A percentile compares a stretch with the other conserved stretches of the same genome.
These are phyloP conservation scores for Litchi chinensis DNA, from an alignment of 345 rosid genomes.

Conservation along the genomic window DNA sequence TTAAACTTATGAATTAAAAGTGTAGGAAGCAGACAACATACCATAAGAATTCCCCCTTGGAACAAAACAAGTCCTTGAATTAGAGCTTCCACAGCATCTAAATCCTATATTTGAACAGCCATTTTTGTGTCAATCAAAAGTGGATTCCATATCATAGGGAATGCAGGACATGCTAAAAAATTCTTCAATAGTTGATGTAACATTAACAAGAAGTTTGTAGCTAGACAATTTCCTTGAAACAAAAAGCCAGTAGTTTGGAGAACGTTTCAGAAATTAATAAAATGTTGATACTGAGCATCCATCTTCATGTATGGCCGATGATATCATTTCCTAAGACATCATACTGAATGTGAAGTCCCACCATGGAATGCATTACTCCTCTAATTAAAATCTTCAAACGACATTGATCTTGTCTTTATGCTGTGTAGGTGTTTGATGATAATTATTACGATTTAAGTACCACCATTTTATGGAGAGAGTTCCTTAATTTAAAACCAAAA, in stretches of 20 bases:
- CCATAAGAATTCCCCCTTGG: conserved; percentile 99
- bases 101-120: conserved; percentile 55
- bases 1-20: background rate
- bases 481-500: background rate
- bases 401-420: background rate
- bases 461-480: background rate
- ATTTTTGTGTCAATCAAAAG: conserved; percentile 12
- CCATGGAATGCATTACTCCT: background rate
- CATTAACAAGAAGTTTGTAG: background rate
- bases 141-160: background rate
- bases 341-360: background rate
- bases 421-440: background rate
- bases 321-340: background rate
- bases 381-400: no score
- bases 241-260: background rate
- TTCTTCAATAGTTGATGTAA: no score
- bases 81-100: conserved; percentile 98
- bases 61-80: conserved; percentile 95
- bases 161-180: background rate
- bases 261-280: background rate
- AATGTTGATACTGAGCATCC: background rate
- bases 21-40: conserved; percentile 27
- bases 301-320: background rate
- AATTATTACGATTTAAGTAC: background rate
- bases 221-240: background rate